These are phyloP conservation scores for Phytopythium kandeliae DNA, from an alignment of 352 stramenopile genomes.

Conservation along the genomic window DNA sequence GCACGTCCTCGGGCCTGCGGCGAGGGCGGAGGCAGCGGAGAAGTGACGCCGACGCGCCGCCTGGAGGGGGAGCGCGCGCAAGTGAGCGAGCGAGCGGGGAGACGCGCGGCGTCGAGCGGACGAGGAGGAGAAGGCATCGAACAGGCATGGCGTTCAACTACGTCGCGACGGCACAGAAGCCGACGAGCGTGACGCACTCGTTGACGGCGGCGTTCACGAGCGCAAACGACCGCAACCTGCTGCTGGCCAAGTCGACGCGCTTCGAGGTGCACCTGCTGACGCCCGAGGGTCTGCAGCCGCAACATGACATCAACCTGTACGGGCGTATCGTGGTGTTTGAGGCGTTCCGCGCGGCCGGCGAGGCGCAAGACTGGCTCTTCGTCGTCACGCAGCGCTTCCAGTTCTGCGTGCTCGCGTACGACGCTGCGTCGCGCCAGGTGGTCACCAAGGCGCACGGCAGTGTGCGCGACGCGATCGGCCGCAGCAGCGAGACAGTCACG, in stretches of 20 bases:
- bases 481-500: slow-evolving; percentile 86
- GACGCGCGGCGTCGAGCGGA: too few relatives aligned
- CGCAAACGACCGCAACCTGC: slow-evolving; percentile 84
- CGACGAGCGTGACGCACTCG: slow-evolving; percentile 90
- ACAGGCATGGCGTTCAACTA: slow-evolving; percentile 83
- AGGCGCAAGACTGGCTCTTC: slow-evolving; percentile 84
- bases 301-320: slow-evolving; percentile 86
- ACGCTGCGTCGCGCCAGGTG: slow-evolving; percentile 55
- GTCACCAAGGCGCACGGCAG: slow-evolving; percentile 84
- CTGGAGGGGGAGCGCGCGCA: not conserved
- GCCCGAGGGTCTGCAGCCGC: slow-evolving; percentile 75
- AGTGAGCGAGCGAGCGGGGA: not conserved
- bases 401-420: slow-evolving; percentile 87
- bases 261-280: slow-evolving; percentile 89
- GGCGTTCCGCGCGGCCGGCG: slow-evolving; percentile 66
- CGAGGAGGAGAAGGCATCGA: not conserved
- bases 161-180: slow-evolving; percentile 92
- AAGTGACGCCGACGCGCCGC: not conserved
- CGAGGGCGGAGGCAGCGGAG: not conserved
- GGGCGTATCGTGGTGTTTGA: slow-evolving; percentile 87
- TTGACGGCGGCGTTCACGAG: slow-evolving; percentile 89
- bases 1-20: not conserved
- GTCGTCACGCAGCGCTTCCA: slow-evolving; percentile 88
- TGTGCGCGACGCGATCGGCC: slow-evolving; percentile 81
- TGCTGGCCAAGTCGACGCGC: slow-evolving; percentile 85